Evolutionary conservation across 2,329 filamentous ascomycete genomes (phyloP).

Genomic region (Fusarium chuoi): DNA sequence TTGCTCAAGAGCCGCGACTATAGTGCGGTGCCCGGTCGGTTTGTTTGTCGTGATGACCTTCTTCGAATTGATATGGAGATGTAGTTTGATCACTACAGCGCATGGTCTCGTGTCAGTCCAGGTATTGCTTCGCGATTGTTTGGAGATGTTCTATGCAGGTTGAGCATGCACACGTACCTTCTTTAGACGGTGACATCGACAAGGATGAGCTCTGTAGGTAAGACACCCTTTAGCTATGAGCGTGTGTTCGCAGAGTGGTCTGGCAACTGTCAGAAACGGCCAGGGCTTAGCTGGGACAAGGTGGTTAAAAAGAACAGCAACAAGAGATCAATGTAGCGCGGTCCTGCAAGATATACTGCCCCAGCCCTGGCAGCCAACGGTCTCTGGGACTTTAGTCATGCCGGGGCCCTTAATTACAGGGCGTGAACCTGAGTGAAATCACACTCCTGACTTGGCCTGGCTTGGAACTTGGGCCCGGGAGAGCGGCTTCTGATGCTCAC

Average conservation of each 20-base stretch:
- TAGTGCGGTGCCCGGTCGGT: slow-evolving; percentile 14
- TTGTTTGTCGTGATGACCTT: slow-evolving; percentile 25
- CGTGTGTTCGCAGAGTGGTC: slow-evolving; percentile 28
- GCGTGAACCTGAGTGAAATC: slow-evolving; percentile 33
- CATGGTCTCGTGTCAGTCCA: slow-evolving; percentile 35
- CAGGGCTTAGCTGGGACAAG: slow-evolving; percentile 42
- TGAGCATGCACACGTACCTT: slow-evolving; percentile 24
- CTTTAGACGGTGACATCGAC: slow-evolving; percentile 18
- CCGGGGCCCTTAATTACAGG: slow-evolving; percentile 25
- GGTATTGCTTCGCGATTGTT: slow-evolving; percentile 24
- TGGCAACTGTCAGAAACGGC: slow-evolving; percentile 37
- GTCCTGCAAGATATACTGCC: slow-evolving; percentile 43
- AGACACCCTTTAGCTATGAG: slow-evolving; percentile 29
- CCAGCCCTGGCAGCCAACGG: slow-evolving; percentile 18
- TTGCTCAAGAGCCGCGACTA: slow-evolving; percentile 20
- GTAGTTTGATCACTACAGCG: slow-evolving; percentile 25
- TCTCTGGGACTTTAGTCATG: slow-evolving; percentile 35
- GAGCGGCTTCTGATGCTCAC: slow-evolving; percentile 8
- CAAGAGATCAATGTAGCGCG: slow-evolving; percentile 39
- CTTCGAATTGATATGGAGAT: slow-evolving; percentile 19
- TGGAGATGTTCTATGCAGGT: slow-evolving; percentile 25
- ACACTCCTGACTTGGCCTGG: slow-evolving; percentile 23
- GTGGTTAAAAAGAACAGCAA: slow-evolving; percentile 36
- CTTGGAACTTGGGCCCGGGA: slow-evolving; percentile 9
- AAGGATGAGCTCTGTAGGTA: slow-evolving; percentile 34